Conservation (phyloP, 495 filamentous ascomycete genomes). For the Opeltia flavorubescens region DNA sequence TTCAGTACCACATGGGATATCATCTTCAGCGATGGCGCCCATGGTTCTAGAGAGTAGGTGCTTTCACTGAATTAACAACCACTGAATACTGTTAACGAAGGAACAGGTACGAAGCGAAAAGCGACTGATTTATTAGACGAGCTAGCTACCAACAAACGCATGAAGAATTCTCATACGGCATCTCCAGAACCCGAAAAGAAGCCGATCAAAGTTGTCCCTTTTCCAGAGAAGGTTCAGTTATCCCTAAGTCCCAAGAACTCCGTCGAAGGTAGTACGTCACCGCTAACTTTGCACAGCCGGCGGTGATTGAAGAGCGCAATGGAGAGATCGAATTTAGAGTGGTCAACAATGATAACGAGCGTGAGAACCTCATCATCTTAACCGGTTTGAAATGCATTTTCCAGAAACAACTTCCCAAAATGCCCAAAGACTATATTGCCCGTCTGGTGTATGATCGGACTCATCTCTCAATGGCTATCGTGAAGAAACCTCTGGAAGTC, state of each 20-base stretch:
- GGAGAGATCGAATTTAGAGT: constrained; percentile 96
- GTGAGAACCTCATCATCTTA: constrained; percentile 84
- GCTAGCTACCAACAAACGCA: constrained; percentile 44
- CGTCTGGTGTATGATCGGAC: constrained; percentile 93
- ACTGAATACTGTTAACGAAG: constrained; percentile 8
- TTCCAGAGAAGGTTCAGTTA: constrained; percentile 61
- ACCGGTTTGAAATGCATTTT: constrained; percentile 97
- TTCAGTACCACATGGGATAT: too few relatives aligned
- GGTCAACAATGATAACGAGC: constrained; percentile 86
- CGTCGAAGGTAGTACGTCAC: constrained; percentile 3
- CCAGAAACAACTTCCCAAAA: constrained; percentile 95
- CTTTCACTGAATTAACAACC: background rate
- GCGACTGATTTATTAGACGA: constrained; percentile 51
- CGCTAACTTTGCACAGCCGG: constrained; percentile 38
- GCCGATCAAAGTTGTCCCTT: constrained; percentile 48
- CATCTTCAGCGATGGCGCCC: constrained; percentile 13
- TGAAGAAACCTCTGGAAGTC: constrained; percentile 90
- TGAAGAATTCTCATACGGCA: constrained; percentile 39
- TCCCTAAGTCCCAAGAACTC: background rate
- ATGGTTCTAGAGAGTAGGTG: constrained; percentile 14
- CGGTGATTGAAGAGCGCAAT: constrained; percentile 83
- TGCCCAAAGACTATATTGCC: constrained; percentile 98
- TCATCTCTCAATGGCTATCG: constrained; percentile 90
- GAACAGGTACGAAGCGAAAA: constrained; percentile 58
- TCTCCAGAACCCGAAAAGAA: constrained; percentile 37